A percentile compares a stretch with the other conserved stretches of the same genome.
Conservation (phyloP, 768 basidiomycete genomes). For the Boletus barrowsii region DNA sequence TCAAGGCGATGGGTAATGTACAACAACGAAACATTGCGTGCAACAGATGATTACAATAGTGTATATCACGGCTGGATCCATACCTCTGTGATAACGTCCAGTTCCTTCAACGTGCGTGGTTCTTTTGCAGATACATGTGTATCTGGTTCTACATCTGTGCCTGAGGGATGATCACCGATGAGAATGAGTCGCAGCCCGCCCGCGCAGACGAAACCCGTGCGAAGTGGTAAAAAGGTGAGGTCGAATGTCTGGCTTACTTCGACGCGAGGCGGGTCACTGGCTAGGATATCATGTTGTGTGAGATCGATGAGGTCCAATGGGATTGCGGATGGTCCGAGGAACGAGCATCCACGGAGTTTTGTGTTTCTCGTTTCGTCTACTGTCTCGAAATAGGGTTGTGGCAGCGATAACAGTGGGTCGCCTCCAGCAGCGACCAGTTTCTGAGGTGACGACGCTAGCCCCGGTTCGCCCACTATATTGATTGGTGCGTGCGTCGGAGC, state of each 20-base stretch:
- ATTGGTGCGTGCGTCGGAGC: constrained; percentile 4
- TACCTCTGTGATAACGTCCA: constrained; percentile 68
- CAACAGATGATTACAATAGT: constrained; percentile 6
- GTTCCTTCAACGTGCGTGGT: constrained; percentile 60
- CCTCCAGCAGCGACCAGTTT: background rate
- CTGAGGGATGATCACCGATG: constrained; percentile 50
- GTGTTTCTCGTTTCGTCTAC: constrained; percentile 34
- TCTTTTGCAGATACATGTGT: constrained; percentile 29
- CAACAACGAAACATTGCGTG: constrained; percentile 4
- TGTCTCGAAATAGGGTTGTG: constrained; percentile 47
- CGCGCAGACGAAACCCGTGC: constrained; percentile 56
- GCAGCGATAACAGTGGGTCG: constrained; percentile 30
- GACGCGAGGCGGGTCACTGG: constrained; percentile 24
- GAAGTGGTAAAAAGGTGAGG: constrained; percentile 56
- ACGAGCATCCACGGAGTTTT: constrained; percentile 35
- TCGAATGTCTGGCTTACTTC: constrained; percentile 57
- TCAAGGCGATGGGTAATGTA: constrained; percentile 2
- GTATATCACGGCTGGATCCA: constrained; percentile 49
- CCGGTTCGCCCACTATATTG: constrained; percentile 3
- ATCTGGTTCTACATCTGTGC: constrained; percentile 31
- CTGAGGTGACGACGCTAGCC: constrained; percentile 15
- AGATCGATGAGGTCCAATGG: constrained; percentile 45
- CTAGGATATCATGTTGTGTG: constrained; percentile 3
- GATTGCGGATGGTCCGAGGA: constrained; percentile 52
- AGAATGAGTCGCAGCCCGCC: constrained; percentile 74